Base-by-base conservation (phyloP, 192 early-diverging fungal species). In the Glomus cerebriforme region DNA sequence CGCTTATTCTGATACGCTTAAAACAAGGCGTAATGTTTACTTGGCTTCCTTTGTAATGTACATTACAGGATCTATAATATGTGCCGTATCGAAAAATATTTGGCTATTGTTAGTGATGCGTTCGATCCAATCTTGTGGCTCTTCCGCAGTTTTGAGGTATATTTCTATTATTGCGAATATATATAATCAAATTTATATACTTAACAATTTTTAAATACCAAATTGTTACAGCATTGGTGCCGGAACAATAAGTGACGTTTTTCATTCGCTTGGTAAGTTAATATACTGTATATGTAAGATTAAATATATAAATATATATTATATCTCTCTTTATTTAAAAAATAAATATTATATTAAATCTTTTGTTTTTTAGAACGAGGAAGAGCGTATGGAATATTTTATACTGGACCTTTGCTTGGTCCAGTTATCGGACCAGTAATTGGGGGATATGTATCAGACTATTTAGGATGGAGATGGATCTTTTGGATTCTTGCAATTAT, bases 71-170 rank as follows among this genome's bases (percentile, higher is more conserved):
- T 82, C 80, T 1, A 10, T 85, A 34, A 39, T 81, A 26, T 79
- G 81, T 3, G 84, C 78, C 27, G 26, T 81, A 39, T 79, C 81
- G 1, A 47, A 43, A 12, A 85, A 79, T 60, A 79, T 82, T 58
- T 85, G 81, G 81, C 49, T 85, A 47, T 79, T 85, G 29, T 76
- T 85, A 34, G 70, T 78, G 35, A 85, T 82, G 84, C 79, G 84
- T 31, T 73, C 69, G 22, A 70, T 85, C 29, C 84, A 85, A 59
- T 78, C 84, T 4, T 81, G 77, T 45, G 84, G 84, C n/a, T 39
- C 84, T 1, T 79, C 77, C 22, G 80, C 81, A 7, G 84, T 81
- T 6, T 35, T 81, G 10, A 77, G 81, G 39, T 43, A 43, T 12
- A 10, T 43, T 43, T 12, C 39, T 43, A 12, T 43, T 0, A 43